phyloP scores from a whole-genome alignment of 495 filamentous ascomycete genomes.

The Daldinia childiae region DNA sequence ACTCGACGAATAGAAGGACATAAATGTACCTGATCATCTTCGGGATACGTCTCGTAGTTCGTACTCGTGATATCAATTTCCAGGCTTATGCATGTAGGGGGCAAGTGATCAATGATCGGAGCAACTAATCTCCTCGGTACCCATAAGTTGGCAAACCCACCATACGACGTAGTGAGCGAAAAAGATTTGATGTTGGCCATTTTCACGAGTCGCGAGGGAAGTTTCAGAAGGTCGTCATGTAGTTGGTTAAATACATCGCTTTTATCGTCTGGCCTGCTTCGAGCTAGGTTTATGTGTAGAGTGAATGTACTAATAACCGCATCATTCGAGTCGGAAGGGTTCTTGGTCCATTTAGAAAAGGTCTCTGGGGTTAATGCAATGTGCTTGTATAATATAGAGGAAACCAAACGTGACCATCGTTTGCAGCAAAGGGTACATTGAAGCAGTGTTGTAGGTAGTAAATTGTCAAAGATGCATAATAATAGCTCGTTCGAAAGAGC shows the following conservation, averaged over 20 bases:
- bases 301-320: background rate
- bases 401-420: slow-evolving; percentile 5
- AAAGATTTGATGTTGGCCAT: background rate
- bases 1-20: slow-evolving; percentile 9
- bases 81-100: background rate
- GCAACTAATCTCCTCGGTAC: background rate
- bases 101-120: slow-evolving; percentile 4
- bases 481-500: slow-evolving; percentile 11
- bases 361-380: background rate
- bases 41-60: background rate
- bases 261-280: background rate
- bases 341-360: background rate
- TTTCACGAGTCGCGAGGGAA: slow-evolving; percentile 6
- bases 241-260: background rate
- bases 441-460: background rate
- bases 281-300: background rate
- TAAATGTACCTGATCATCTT: background rate
- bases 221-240: background rate
- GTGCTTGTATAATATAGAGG: slow-evolving; percentile 7
- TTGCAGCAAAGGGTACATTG: slow-evolving; percentile 8
- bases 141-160: background rate
- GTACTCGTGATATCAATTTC: slow-evolving; percentile 1
- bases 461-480: slow-evolving; percentile 1
- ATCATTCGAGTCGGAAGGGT: background rate
- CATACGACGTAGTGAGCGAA: background rate